Evolutionary conservation across 148 eudicot species (phyloP).

Genomic region (Pharnaceum exiguum): DNA sequence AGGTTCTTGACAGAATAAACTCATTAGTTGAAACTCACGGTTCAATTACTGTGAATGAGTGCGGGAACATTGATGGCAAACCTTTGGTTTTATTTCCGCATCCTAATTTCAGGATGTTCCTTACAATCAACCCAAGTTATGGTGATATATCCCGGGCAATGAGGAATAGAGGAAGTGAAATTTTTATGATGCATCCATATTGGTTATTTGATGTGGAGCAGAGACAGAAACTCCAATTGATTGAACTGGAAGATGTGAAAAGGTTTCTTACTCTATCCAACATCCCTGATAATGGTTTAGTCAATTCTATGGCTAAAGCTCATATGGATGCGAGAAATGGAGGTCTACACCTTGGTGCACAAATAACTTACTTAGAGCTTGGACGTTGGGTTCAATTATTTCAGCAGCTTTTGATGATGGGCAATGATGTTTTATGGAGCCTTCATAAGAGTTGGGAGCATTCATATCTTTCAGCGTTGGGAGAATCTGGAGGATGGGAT

Average conservation of each 20-base stretch:
- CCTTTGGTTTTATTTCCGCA: slow-evolving; percentile 81
- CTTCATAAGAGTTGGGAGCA: slow-evolving; percentile 89
- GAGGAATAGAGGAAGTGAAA: slow-evolving; percentile 95
- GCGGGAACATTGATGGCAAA: slow-evolving; percentile 84
- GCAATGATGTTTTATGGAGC: slow-evolving; percentile 67
- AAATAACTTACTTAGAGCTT: slow-evolving; percentile 80
- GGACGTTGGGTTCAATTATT: slow-evolving; percentile 87
- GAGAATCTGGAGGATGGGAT: slow-evolving; percentile 57
- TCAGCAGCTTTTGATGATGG: slow-evolving; percentile 66
- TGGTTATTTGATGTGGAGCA: slow-evolving; percentile 43
- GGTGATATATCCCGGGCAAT: slow-evolving; percentile 97
- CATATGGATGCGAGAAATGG: slow-evolving; percentile 63
- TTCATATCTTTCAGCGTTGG: slow-evolving; percentile 82
- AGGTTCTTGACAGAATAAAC: slow-evolving; percentile 97
- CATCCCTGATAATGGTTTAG: slow-evolving; percentile 46
- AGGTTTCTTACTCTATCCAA: slow-evolving; percentile 67
- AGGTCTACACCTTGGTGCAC: slow-evolving; percentile 41
- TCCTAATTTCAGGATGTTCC: slow-evolving; percentile 82
- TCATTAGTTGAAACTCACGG: slow-evolving; percentile 93
- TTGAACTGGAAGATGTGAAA: slow-evolving; percentile 58
- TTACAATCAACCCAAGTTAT: slow-evolving; percentile 77
- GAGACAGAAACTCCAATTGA: slow-evolving; percentile 23
- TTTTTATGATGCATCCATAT: slow-evolving; percentile 74
- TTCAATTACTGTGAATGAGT: slow-evolving; percentile 82
- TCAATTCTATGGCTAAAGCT: slow-evolving; percentile 80